Base-by-base conservation (phyloP, 2,329 filamentous ascomycete species). In the Myriosclerotinia curreyana region DNA sequence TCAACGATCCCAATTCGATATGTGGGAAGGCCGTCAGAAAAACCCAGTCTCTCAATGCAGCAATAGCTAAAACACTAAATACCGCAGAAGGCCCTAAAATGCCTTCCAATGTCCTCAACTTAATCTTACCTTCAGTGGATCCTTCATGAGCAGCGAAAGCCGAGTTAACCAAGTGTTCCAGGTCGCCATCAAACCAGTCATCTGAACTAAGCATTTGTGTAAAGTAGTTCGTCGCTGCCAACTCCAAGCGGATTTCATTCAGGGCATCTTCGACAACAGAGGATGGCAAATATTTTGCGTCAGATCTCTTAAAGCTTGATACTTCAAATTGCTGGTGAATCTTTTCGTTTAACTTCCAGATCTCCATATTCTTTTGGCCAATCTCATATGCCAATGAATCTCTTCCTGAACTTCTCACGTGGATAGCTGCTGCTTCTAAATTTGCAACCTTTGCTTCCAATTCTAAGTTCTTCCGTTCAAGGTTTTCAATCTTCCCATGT, bases 141-240 rank as follows among this genome's bases (percentile, higher is more conserved):
- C 11, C 28, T 36, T 7, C 11, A 17, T 11, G 5, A 40, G 44
- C 31, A 28, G 17, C 36, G n/a, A 60, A 60, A 28, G 54, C 54
- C 12, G 38, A 54, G 20, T 28, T 48, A 4, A 63, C 22, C 38
- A 67, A 28, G n/a, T 55, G 28, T 31, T 38, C 38, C 8, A 64
- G 17, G 22, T 65, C 42, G 15, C 28, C 58, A n/a, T 22, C 36
- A n/a, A 59, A 52, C 50, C 28, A 49, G 5, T 42, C n/a, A 6
- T 28, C 28, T 11, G 38, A 50, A 36, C 54, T 55, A n/a, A 14
- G 44, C 34, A 25, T n/a, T 2, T n/a, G 15, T 5, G 15, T 3
- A 15, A 28, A 31, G 6, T 60, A 25, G 40, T 58, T 64, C 28
- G 52, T 60, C 44, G 60, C 62, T 8, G 64, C 49, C 40, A 67